phyloP scores from a whole-genome alignment of 2,329 filamentous ascomycete species.

The Ramularia collo-cygni region DNA sequence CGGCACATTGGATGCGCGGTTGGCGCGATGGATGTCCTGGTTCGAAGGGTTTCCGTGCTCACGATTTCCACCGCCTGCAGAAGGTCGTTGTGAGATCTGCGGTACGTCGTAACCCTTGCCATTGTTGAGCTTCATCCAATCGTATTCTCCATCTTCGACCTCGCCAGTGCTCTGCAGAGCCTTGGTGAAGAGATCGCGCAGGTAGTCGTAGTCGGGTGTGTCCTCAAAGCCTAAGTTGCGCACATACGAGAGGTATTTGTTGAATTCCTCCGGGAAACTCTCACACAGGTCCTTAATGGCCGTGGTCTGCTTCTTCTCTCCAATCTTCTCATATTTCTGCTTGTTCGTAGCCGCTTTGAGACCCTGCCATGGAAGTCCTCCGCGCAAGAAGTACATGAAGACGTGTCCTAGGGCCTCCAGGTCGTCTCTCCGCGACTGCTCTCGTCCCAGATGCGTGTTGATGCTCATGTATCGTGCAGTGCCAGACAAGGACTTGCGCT shows the following conservation, averaged over 20 bases:
- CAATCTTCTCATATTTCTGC: constrained; percentile 98
- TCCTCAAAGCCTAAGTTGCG: constrained; percentile 98
- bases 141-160: constrained; percentile 95
- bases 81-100: constrained; percentile 45
- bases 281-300: constrained; percentile 95
- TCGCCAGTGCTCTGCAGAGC: constrained; percentile 90
- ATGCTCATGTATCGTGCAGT: constrained; percentile 99
- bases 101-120: constrained; percentile 87
- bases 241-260: constrained; percentile 94
- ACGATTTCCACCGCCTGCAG: constrained; percentile 69
- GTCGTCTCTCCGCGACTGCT: constrained; percentile 93
- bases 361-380: constrained; percentile 61
- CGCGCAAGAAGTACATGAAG: constrained; percentile 63
- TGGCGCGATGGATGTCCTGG: constrained; percentile 64
- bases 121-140: constrained; percentile 98
- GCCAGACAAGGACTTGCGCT: constrained; percentile 92
- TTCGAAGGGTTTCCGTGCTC: constrained; percentile 70
- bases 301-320: constrained; percentile 99
- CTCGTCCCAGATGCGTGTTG: constrained; percentile 94
- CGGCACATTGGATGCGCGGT: constrained; percentile 56
- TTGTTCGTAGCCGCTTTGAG: constrained; percentile 32
- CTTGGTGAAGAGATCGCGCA: constrained; percentile 92
- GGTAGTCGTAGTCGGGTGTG: constrained; percentile 95
- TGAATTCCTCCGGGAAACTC: constrained; percentile 95
- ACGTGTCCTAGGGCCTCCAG: constrained; percentile 74